phyloP scores from a whole-genome alignment of 257 asterid genomes.

The Jacaranda copaia region DNA sequence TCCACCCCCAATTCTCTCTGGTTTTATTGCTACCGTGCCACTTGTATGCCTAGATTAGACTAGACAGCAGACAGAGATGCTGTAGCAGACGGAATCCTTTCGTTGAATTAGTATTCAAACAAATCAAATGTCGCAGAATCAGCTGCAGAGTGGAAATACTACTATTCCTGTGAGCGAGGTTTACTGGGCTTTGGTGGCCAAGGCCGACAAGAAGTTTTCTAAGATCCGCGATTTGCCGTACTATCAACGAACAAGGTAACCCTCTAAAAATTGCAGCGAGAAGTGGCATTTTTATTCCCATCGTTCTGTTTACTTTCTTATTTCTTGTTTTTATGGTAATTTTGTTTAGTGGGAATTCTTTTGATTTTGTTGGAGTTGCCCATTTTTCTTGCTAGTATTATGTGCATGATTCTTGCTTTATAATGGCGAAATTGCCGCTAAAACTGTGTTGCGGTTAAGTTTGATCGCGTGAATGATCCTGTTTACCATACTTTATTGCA shows the following conservation, averaged over 20 bases:
- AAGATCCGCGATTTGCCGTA: constrained; percentile 95
- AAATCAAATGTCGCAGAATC: constrained; percentile 66
- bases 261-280: background rate
- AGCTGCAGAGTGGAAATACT: constrained; percentile 46
- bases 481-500: background rate
- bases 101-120: background rate
- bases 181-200: constrained; percentile 91
- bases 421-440: background rate
- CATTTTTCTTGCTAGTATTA: constrained; percentile 6
- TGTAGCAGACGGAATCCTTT: constrained; percentile 16
- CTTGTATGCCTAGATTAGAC: constrained; percentile 20
- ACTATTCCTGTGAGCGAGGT: constrained; percentile 84
- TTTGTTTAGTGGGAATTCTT: background rate
- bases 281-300: background rate
- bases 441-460: constrained; percentile 14
- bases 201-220: constrained; percentile 96
- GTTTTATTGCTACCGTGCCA: background rate
- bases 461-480: constrained; percentile 22
- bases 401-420: constrained; percentile 23
- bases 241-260: constrained; percentile 85
- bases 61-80: constrained; percentile 32
- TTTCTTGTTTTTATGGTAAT: background rate
- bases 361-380: background rate
- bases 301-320: background rate
- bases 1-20: background rate